These are phyloP conservation scores for Mediolabrus comicus DNA, from an alignment of 108 stramenopile species.

Conservation along the genomic window DNA sequence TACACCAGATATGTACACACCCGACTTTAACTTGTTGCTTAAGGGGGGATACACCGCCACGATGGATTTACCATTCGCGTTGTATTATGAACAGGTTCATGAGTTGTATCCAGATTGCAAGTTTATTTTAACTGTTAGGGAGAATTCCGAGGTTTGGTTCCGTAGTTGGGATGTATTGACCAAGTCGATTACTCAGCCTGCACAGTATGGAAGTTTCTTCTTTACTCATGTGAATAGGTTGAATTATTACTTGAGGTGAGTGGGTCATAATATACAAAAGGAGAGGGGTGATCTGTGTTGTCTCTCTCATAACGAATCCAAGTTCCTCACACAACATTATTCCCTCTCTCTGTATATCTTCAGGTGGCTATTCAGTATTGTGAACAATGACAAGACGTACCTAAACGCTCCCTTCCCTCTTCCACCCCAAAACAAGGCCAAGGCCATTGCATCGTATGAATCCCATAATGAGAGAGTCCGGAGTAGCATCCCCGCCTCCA, in stretches of 20 bases:
- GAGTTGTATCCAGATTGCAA: slow-evolving; percentile 76
- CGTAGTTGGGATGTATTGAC: slow-evolving; percentile 69
- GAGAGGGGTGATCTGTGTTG: neutral
- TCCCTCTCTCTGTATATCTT: neutral
- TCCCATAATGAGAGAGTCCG: slow-evolving; percentile 64
- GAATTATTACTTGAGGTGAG: slow-evolving; percentile 59
- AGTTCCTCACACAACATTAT: too few relatives aligned
- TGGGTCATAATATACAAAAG: neutral
- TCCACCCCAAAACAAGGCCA: slow-evolving; percentile 58
- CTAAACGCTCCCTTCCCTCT: slow-evolving; percentile 52
- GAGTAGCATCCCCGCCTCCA: slow-evolving; percentile 56
- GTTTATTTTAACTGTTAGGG: slow-evolving; percentile 74
- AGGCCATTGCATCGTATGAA: slow-evolving; percentile 64
- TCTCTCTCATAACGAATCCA: neutral
- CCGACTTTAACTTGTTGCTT: slow-evolving; percentile 57
- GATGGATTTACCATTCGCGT: slow-evolving; percentile 73
- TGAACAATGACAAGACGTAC: slow-evolving; percentile 65
- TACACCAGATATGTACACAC: slow-evolving; percentile 35
- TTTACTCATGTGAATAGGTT: slow-evolving; percentile 55
- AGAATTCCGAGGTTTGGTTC: slow-evolving; percentile 77
- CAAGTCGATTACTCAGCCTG: slow-evolving; percentile 59
- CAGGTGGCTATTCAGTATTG: slow-evolving; percentile 73
- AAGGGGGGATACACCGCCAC: slow-evolving; percentile 62
- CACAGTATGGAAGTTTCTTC: slow-evolving; percentile 46
- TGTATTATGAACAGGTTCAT: slow-evolving; percentile 67